Base-by-base conservation (phyloP, 306 rosid genomes). In the Carpinus fangiana region DNA sequence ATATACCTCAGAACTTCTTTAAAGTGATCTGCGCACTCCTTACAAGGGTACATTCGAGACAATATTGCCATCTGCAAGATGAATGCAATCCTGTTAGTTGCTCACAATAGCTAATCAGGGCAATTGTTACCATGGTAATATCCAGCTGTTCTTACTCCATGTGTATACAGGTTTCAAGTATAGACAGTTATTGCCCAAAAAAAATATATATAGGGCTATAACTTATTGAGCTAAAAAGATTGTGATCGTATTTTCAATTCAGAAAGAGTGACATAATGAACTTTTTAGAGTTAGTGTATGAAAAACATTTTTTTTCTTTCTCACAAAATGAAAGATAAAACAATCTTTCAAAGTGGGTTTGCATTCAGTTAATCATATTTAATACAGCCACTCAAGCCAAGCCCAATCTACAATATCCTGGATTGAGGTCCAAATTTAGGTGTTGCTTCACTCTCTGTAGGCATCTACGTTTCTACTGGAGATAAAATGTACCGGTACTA, bases 21-120 rank as follows among this genome's bases (percentile, higher is more conserved):
- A 77, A 94, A 94, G 86, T 94, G 98, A 84, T 94, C 94, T 50
- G 97, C 97, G 51, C 98, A 92, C 72, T 94, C 98, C 81, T 77
- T 89, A 89, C 97, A 92, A 56, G 98, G 98, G 79, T 94, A 94
- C 74, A 90, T 81, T 66, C 97, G 89, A 76, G 98, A 84, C 78
- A 92, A 83, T 77, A 92, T 94, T 17, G 88, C 81, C 86, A 94
- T 86, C 97, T 94, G 90, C 72, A 68, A 53, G 28, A 46, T 70
- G 65, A 79, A 84, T 74, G 34, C 76, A 82, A 43, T 4, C 78
- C 48, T 13, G 62, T 82, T 73, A 55, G 69, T 69, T 59, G 59
- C 57, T 60, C 47, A 20, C 73, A 36, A 31, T 38, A 59, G 54
- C 54, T 64, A 56, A 60, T 41, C 23, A 45, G 65, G 78, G 56